Evolutionary conservation across 106 monocot species (phyloP), one percentile per base, ranked within the genome.

Genomic region (Dendrobium officinale): DNA sequence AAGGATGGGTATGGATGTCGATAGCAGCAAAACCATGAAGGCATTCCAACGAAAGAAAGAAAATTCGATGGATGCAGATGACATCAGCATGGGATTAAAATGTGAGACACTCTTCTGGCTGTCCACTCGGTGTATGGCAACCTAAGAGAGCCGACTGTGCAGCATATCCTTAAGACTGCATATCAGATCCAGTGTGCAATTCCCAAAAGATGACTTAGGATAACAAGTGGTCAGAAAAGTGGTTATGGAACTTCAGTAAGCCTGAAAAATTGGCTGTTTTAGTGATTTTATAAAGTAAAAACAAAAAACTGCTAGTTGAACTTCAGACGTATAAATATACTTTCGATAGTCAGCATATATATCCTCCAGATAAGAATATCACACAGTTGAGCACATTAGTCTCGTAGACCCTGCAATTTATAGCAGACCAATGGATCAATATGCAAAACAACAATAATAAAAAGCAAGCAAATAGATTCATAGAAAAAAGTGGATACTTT

Each of bases 381-480:
- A 89, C 83, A 91, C 42, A 91, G 75, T 67, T 83, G 88, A 88
- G 86, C 85, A 88, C 86, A 90, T 81, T 77, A 87, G 77, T 92
- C 87, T 90, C 80, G 83, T 83, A 54, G 82, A 91, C 51, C 94
- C 94, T 95, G 92, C 94, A 95, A 90, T 93, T 89, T 88, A 86
- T 89, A 77, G 79, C 92, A 94, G 73, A 85, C 81, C 86, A 90
- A 88, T 80, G 20, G 58, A 92, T 91, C 86, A 91, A 89, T 86
- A 91, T 56, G 79, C n/a, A 24, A 41, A 77, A 37, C 55, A 73
- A 73, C 24, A 70, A 61, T 45, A 5, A 47, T 13, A 44, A 49
- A 68, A 70, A 41, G 43, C 27, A 80, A 24, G 42, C 48, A 73
- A 20, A 29, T 48, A 76, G 43, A 5, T 74, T 74, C 42, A 43